Evolutionary conservation across 2,329 filamentous ascomycete species (phyloP), one percentile per base, ranked within the genome.

Genomic region (Diplodia mutila): DNA sequence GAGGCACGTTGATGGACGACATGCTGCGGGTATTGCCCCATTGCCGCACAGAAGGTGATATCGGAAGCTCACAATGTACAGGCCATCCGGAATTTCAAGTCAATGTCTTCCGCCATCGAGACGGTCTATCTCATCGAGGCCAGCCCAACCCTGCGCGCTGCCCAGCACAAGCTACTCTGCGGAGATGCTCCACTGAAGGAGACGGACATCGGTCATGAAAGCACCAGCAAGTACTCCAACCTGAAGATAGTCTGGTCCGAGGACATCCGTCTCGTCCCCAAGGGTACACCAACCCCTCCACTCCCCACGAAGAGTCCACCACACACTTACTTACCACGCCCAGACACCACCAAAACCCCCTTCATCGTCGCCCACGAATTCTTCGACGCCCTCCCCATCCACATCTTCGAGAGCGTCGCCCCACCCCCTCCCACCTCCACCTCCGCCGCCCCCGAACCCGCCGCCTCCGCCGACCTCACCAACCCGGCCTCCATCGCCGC

Each of bases 291-390:
- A 27, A 39, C 8, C 57, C 6, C 3, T 4, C 23, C 18, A 29
- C 29, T 16, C 21, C 18, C 23, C 18, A 55, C 18, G 2, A 12
- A 66, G 23, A 11, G 21, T n/a, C n/a, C n/a, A n/a, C n/a, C n/a
- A n/a, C 18, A 18, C n/a, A 37, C 71, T 29, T 55, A 68, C 73
- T 76, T 48, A 78, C 61, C 66, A 39, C 9, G 21, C 29, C 61
- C 71, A 90, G 89, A 87, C 69, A 80, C 88, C 25, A 85, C 86
- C 69, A 91, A 91, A 75, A 91, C 89, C 25, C 94, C 95, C 0
- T 96, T 98, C 78, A 97, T 99, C 69, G 87, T 98, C 59, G 95
- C 95, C 4, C 95, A 99, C 78, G 95, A 99, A 77, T 98, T 99
- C 84, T 99, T 99, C 81, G 95, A 99, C 73, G 95, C 95, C 2